These are phyloP conservation scores for Ogataea kodamae DNA, from an alignment of 805 yeast genomes.

Conservation along the genomic window DNA sequence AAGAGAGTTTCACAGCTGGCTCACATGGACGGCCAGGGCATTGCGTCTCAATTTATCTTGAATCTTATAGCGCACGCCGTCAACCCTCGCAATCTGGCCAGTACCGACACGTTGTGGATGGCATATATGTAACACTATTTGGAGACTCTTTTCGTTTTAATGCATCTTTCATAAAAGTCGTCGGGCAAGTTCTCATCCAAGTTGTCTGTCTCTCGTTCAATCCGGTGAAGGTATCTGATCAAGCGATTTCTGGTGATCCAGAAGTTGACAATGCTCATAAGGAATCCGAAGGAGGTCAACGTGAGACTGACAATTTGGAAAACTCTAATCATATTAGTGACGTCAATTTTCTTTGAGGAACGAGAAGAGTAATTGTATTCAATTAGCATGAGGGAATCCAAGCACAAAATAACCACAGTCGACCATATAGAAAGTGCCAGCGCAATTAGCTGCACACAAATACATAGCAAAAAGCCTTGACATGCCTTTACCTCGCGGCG, in stretches of 20 bases:
- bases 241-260: constrained; percentile 25
- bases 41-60: constrained; percentile 83
- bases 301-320: constrained; percentile 26
- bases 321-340: constrained; percentile 19
- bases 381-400: constrained; percentile 10
- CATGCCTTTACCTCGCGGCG: constrained; percentile 23
- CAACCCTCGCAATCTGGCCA: constrained; percentile 88
- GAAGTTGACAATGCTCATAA: constrained; percentile 23
- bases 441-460: constrained; percentile 20
- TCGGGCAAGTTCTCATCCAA: constrained; percentile 13
- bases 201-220: constrained; percentile 16
- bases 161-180: constrained; percentile 20
- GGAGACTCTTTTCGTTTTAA: constrained; percentile 16
- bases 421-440: constrained; percentile 24
- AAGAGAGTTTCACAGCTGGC: constrained; percentile 75
- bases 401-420: constrained; percentile 15
- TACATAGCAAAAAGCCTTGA: constrained; percentile 19
- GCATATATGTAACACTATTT: constrained; percentile 64
- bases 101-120: constrained; percentile 92
- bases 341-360: constrained; percentile 15
- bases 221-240: constrained; percentile 25
- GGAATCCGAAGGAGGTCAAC: constrained; percentile 18
- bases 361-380: constrained; percentile 16
- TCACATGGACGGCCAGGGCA: constrained; percentile 61
- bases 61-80: constrained; percentile 94